Evolutionary conservation across 306 rosid species (phyloP).

Genomic region (Rosa multiflora): DNA sequence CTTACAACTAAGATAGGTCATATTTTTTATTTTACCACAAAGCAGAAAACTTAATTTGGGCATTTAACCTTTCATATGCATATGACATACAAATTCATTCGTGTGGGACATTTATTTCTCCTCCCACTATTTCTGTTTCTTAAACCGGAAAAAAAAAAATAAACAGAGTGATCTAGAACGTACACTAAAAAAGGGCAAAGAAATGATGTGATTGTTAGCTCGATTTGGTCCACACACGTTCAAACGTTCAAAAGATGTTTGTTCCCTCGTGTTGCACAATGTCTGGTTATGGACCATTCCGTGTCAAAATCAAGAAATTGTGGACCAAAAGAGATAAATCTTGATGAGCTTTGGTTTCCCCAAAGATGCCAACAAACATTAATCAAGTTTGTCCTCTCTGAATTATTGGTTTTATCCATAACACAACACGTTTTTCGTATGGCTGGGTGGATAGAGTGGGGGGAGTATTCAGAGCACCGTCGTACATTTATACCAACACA

Average conservation of each 20-base stretch:
- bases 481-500: too few species aligned
- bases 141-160: background rate
- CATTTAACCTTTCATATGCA: background rate
- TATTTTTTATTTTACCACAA: too few species aligned
- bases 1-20: too few species aligned
- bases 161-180: too few species aligned
- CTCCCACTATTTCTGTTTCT: background rate
- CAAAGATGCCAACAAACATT: background rate
- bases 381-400: too few species aligned
- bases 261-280: background rate
- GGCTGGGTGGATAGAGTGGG: background rate
- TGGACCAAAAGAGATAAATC: background rate
- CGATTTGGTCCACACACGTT: background rate
- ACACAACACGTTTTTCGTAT: background rate
- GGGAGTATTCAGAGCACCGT: too few species aligned
- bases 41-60: too few species aligned
- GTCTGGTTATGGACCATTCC: background rate
- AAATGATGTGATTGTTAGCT: background rate
- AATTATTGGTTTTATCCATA: too few species aligned
- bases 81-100: background rate
- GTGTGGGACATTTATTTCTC: background rate
- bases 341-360: background rate
- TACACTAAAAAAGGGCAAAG: background rate
- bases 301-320: background rate
- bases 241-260: background rate